Evolutionary conservation across 1,284 basidiomycete species (phyloP).

Genomic region (Malassezia obtusa): DNA sequence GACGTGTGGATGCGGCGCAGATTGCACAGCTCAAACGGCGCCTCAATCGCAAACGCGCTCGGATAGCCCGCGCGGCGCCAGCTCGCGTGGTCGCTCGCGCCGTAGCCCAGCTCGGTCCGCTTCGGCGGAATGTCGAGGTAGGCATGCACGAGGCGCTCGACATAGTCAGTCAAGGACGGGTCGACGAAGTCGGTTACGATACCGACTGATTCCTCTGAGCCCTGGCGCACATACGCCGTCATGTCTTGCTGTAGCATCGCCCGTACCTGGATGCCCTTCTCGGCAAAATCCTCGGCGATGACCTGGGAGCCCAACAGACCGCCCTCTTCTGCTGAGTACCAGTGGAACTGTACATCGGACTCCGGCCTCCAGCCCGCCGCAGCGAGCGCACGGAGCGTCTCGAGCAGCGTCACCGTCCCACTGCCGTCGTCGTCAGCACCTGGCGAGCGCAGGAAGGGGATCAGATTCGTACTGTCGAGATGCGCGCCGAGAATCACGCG

Average conservation of each 20-base stretch:
- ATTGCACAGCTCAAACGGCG: conserved; percentile 37
- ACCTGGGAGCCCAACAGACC: conserved; percentile 92
- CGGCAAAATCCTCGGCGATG: conserved; percentile 68
- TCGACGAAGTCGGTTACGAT: conserved; percentile 82
- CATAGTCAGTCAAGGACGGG: conserved; percentile 60
- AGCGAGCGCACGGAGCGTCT: conserved; percentile 73
- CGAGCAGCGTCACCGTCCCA: conserved; percentile 82
- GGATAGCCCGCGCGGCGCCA: conserved; percentile 49
- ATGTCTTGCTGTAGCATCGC: conserved; percentile 62
- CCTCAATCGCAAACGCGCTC: conserved; percentile 46
- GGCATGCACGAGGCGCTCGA: conserved; percentile 60
- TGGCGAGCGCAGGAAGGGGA: conserved; percentile 36
- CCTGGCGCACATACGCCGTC: conserved; percentile 79
- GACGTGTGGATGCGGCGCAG: conserved; percentile 33
- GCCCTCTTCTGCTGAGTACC: conserved; percentile 85
- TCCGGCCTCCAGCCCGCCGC: conserved; percentile 66
- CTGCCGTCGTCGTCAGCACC: conserved; percentile 72
- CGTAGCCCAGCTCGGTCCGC: conserved; percentile 71
- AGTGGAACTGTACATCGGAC: conserved; percentile 78
- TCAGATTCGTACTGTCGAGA: conserved; percentile 61
- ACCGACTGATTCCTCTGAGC: conserved; percentile 75
- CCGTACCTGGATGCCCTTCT: conserved; percentile 57
- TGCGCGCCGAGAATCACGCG: conserved; percentile 66
- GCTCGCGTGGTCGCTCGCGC: conserved; percentile 64
- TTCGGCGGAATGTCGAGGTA: conserved; percentile 54